A percentile compares a stretch with the other conserved stretches of the same genome.
These are phyloP conservation scores for Pisolithus marmoratus DNA, from an alignment of 768 basidiomycete species.

Conservation along the genomic window DNA sequence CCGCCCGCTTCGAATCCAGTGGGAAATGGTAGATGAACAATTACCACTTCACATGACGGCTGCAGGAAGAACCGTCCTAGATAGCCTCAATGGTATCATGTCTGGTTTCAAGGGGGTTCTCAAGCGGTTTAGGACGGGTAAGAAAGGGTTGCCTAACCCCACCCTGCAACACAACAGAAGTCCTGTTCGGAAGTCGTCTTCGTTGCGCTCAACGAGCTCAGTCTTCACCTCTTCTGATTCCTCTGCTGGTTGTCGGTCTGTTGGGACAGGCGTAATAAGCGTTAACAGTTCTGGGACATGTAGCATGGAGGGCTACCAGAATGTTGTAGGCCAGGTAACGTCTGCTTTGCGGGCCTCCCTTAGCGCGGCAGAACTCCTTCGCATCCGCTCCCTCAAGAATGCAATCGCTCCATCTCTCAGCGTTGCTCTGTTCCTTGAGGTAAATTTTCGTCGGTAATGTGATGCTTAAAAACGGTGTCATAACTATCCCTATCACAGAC, in stretches of 20 bases:
- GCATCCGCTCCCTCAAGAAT: background rate
- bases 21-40: background rate
- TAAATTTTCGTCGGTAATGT: background rate
- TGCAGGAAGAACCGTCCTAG: background rate
- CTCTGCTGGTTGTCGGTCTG: background rate
- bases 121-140: background rate
- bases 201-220: background rate
- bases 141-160: background rate
- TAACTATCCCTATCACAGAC: background rate
- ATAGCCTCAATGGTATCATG: background rate
- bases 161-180: background rate
- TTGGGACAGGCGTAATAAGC: background rate
- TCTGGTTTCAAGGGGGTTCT: background rate
- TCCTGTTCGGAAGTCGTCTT: background rate
- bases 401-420: background rate
- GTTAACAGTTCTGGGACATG: background rate
- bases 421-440: background rate
- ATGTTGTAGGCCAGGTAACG: background rate
- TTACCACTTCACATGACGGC: background rate
- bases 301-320: background rate
- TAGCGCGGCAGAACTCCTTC: background rate
- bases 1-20: background rate
- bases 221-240: background rate
- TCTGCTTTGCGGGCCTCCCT: background rate
- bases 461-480: background rate